A percentile compares a stretch with the other conserved stretches of the same genome.
phyloP scores from a whole-genome alignment of 1,139 yeast genomes.

The Ogataea hybrid region DNA sequence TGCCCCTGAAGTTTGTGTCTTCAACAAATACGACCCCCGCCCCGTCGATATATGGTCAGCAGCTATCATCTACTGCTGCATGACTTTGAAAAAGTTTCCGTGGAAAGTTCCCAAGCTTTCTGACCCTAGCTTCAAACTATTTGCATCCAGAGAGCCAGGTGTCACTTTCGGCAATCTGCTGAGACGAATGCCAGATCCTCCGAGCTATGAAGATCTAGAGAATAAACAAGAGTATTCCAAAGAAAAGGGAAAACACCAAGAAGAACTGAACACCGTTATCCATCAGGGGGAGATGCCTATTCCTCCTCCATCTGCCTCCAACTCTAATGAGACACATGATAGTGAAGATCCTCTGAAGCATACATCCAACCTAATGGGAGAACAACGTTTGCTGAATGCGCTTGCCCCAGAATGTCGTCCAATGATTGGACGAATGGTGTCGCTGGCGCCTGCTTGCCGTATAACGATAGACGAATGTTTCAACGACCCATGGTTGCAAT shows the following conservation, averaged over 20 bases:
- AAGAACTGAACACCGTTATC: conserved; percentile 5
- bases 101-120: conserved; percentile 91
- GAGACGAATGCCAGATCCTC: conserved; percentile 34
- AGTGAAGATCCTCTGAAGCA: conserved; percentile 33
- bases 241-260: conserved; percentile 3
- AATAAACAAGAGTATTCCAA: conserved; percentile 10
- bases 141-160: conserved; percentile 49
- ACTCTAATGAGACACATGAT: conserved; percentile 14
- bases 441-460: conserved; percentile 81
- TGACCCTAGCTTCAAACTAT: conserved; percentile 81
- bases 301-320: conserved; percentile 21
- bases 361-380: conserved; percentile 64
- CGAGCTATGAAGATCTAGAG: conserved; percentile 24
- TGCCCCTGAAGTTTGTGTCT: conserved; percentile 90
- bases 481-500: conserved; percentile 70
- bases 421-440: conserved; percentile 71
- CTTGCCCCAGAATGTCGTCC: conserved; percentile 67
- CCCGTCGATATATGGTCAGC: conserved; percentile 95
- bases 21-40: conserved; percentile 81
- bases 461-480: conserved; percentile 82
- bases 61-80: conserved; percentile 94
- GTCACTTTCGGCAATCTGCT: conserved; percentile 35
- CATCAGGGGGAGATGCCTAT: conserved; percentile 15
- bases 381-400: conserved; percentile 65
- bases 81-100: conserved; percentile 91